Percentiles rank a stretch among this genome's conserved stretches.
Evolutionary conservation across 306 rosid species (phyloP).

Genomic region (Cercis canadensis): DNA sequence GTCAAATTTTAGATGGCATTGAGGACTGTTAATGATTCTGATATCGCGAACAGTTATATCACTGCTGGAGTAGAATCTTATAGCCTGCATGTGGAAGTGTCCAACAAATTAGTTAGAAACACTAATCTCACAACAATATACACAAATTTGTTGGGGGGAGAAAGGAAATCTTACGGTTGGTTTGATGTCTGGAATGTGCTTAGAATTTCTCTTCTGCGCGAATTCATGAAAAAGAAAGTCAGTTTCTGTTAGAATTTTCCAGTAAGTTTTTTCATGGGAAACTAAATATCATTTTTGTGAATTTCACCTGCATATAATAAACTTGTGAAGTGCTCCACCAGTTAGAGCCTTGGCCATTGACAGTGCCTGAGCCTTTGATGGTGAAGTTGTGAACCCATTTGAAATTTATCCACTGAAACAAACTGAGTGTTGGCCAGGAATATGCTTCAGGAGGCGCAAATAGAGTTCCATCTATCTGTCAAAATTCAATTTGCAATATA

Average conservation of each 20-base stretch:
- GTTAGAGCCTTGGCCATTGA: constrained; percentile 81
- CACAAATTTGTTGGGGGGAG: neutral
- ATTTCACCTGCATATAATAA: constrained; percentile 50
- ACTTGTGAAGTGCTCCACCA: constrained; percentile 69
- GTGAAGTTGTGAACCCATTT: constrained; percentile 83
- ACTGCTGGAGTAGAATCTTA: constrained; percentile 80
- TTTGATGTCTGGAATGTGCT: constrained; percentile 56
- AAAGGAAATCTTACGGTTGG: constrained; percentile 70
- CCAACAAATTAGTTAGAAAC: constrained; percentile 25
- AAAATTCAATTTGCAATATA: constrained; percentile 21
- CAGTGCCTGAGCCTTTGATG: constrained; percentile 76
- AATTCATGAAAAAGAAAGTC: constrained; percentile 22
- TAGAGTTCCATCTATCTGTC: constrained; percentile 85
- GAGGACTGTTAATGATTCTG: constrained; percentile 82
- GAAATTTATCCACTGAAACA: constrained; percentile 88
- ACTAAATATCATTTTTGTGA: neutral
- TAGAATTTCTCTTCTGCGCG: constrained; percentile 60
- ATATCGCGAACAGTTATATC: constrained; percentile 63
- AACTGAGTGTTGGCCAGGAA: constrained; percentile 77
- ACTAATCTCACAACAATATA: neutral
- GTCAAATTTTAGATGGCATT: constrained; percentile 92
- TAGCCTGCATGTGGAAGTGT: constrained; percentile 58
- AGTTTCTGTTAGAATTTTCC: constrained; percentile 11
- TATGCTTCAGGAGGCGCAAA: constrained; percentile 71
- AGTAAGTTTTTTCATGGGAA: constrained; percentile 4